Percentiles rank a stretch among this genome's conserved stretches.
Evolutionary conservation across 306 rosid species (phyloP).

Genomic region (Acmispon strigosus): DNA sequence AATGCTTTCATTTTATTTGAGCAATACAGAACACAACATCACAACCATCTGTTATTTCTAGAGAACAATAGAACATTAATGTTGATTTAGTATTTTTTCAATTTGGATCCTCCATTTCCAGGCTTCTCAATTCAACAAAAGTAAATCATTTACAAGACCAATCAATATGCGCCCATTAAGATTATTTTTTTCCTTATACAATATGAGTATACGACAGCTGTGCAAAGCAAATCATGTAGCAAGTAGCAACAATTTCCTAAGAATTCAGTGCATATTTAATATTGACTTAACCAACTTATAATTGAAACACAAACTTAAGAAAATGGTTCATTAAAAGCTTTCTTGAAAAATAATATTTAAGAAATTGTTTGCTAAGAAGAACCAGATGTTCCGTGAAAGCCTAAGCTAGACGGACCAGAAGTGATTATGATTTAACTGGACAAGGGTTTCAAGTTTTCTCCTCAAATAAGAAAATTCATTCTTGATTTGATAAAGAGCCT

Average conservation of each 20-base stretch:
- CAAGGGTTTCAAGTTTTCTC: constrained; percentile 18
- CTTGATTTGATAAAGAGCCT: constrained; percentile 20
- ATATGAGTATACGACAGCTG: not conserved
- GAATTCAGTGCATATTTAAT: not conserved
- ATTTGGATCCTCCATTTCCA: not conserved
- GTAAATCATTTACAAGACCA: too few relatives aligned
- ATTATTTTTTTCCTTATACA: too few relatives aligned
- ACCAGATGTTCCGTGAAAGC: not conserved
- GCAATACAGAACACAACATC: not conserved
- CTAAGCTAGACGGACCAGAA: not conserved
- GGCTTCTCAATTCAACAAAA: too few relatives aligned
- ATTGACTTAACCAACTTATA: not conserved
- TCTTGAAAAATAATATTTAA: not conserved
- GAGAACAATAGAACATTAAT: not conserved
- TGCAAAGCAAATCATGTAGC: not conserved
- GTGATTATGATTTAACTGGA: constrained; percentile 15
- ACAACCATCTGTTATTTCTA: not conserved
- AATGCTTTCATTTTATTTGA: not conserved
- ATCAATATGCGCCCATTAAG: not conserved
- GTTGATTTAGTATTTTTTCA: not conserved
- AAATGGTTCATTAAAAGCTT: not conserved
- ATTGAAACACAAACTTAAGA: not conserved
- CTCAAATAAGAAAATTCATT: constrained; percentile 15
- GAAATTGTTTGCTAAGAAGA: not conserved
- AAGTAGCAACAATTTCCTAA: not conserved